phyloP scores from a whole-genome alignment of 768 basidiomycete species.

The Suillus weaverae region DNA sequence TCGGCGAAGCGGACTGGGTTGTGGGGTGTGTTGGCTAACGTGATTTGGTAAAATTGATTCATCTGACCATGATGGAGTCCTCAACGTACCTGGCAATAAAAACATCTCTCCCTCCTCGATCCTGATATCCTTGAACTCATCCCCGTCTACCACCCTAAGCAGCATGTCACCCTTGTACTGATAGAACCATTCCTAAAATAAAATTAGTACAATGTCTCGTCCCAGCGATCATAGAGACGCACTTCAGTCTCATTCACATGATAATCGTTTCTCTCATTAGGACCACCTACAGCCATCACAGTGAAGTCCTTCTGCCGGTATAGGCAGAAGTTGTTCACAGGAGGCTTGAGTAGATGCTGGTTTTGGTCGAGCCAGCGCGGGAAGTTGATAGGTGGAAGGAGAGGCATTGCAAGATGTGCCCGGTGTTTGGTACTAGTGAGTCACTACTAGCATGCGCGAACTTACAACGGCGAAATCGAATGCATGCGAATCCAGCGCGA shows the following conservation, averaged over 20 bases:
- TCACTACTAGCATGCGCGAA: no score
- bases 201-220: neutral
- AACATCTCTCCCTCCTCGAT: conserved; percentile 99
- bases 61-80: neutral
- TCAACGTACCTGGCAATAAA: conserved; percentile 74
- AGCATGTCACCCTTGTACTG: conserved; percentile 95
- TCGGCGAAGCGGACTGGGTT: conserved; percentile 90
- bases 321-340: conserved; percentile 89
- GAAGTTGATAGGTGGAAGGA: conserved; percentile 84
- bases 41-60: neutral
- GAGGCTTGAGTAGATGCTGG: conserved; percentile 76
- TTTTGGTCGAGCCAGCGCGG: conserved; percentile 87
- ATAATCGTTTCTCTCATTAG: conserved; percentile 92
- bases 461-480: no score
- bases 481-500: no score
- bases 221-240: conserved; percentile 10
- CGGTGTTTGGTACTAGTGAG: neutral
- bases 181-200: conserved; percentile 90
- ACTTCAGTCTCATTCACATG: conserved; percentile 96
- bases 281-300: conserved; percentile 96
- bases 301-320: conserved; percentile 84
- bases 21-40: conserved; percentile 88
- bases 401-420: conserved; percentile 50
- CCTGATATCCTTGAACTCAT: conserved; percentile 76
- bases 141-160: conserved; percentile 80